These are phyloP conservation scores for Naematelia aurantialba DNA, from an alignment of 768 basidiomycete species.

Conservation along the genomic window DNA sequence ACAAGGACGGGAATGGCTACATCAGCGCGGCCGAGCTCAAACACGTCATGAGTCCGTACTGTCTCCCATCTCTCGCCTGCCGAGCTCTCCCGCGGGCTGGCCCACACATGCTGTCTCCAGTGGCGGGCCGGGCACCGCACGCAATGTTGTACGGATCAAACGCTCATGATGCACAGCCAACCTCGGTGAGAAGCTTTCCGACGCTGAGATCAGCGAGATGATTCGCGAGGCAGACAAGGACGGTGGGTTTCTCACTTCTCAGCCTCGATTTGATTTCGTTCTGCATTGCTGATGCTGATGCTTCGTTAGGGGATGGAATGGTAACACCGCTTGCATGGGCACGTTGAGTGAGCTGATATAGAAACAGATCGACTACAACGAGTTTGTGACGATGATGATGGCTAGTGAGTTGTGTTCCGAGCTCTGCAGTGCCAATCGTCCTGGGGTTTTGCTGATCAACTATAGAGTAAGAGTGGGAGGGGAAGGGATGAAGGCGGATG, in stretches of 20 bases:
- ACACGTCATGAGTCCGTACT: constrained; percentile 87
- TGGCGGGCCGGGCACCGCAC: not conserved
- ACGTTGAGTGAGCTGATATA: not conserved
- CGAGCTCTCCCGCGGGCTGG: not conserved
- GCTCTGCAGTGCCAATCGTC: not conserved
- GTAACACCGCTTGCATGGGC: not conserved
- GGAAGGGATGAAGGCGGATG: not conserved
- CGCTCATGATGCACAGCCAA: constrained; percentile 26
- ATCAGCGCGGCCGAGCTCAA: constrained; percentile 82
- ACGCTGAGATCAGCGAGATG: constrained; percentile 90
- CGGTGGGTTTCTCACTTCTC: constrained; percentile 57
- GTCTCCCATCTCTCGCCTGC: not conserved
- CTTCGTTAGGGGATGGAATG: constrained; percentile 28
- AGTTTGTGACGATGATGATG: constrained; percentile 48
- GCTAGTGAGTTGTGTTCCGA: constrained; percentile 25
- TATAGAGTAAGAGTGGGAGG: not conserved
- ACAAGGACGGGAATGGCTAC: constrained; percentile 89
- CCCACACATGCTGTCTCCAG: constrained; percentile 2
- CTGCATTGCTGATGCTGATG: not conserved
- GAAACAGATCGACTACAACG: constrained; percentile 42
- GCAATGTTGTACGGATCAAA: not conserved
- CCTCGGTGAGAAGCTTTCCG: constrained; percentile 78
- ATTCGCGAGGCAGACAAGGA: constrained; percentile 93
- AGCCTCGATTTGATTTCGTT: not conserved
- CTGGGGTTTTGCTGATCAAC: not conserved